phyloP scores from a whole-genome alignment of 2,329 filamentous ascomycete genomes.

The Nemania sp. region DNA sequence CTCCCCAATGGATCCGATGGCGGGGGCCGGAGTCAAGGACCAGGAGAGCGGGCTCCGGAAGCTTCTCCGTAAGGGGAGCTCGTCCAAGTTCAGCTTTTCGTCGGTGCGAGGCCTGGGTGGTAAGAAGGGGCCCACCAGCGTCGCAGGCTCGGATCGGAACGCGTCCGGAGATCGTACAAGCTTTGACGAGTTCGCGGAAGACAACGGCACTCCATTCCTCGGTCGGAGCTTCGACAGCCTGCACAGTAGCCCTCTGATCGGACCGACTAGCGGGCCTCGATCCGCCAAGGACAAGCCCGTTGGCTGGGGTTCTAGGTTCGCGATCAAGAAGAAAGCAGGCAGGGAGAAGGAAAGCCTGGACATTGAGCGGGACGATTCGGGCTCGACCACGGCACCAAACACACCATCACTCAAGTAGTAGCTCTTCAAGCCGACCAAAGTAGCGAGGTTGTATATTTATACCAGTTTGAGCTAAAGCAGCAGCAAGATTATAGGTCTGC shows the following conservation, averaged over 20 bases:
- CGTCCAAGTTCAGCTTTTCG: slow-evolving; percentile 67
- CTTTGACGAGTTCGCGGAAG: slow-evolving; percentile 60
- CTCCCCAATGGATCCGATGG: slow-evolving; percentile 58
- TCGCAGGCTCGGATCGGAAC: slow-evolving; percentile 62
- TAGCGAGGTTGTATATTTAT: not conserved
- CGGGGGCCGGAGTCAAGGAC: slow-evolving; percentile 50
- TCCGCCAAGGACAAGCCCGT: slow-evolving; percentile 51
- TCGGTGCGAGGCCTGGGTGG: slow-evolving; percentile 52
- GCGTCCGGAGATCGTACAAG: slow-evolving; percentile 60
- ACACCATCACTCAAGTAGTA: slow-evolving; percentile 30
- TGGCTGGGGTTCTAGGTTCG: slow-evolving; percentile 55
- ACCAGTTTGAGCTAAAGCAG: not conserved
- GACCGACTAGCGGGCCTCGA: slow-evolving; percentile 52
- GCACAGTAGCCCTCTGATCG: slow-evolving; percentile 60
- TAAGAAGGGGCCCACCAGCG: slow-evolving; percentile 64
- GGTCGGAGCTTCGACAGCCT: slow-evolving; percentile 62
- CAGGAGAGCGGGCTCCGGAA: slow-evolving; percentile 63
- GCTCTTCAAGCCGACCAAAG: not conserved
- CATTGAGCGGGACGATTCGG: slow-evolving; percentile 48
- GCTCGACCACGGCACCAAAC: slow-evolving; percentile 27
- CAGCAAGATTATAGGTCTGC: not conserved
- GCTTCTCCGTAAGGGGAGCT: slow-evolving; percentile 68
- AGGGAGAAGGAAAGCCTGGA: slow-evolving; percentile 63
- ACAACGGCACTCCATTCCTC: slow-evolving; percentile 39
- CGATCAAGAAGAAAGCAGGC: slow-evolving; percentile 62